Evolutionary conservation across 2,329 filamentous ascomycete genomes (phyloP), one percentile per base, ranked within the genome.

Genomic region (Cucurbitaria berberidis): DNA sequence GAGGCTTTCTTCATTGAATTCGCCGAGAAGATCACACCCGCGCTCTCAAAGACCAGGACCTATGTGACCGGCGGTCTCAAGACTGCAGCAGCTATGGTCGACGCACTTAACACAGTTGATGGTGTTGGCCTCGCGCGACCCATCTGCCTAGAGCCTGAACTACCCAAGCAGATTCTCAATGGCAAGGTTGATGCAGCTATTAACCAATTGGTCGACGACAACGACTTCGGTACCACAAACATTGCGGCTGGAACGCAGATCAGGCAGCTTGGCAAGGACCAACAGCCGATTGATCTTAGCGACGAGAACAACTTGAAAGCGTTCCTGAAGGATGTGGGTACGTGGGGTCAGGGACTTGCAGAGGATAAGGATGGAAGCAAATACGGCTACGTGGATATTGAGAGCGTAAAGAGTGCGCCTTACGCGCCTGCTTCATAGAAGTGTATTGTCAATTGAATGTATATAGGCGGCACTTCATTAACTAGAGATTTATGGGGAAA

Each of bases 1-100:
- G 84, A 86, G 62, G 79, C 82, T 1, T 86, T 85, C 76, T 87
- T 86, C 76, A 65, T 85, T 39, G 82, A 86, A 4, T 85, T 85
- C 55, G 84, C 84, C 0, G 86, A 52, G 63, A 70, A 55, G 80
- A 87, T 64, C 72, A 80, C 21, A 69, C 81, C 27, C 0, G 83
- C 80, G 60, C 78, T 77, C 1, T 86, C 82, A 51, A 80, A 82
- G 68, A 87, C 84, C 0, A 84, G 80, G 64, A 78, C 76, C 0
- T 87, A 85, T 59, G 74, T 87, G 34, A 86, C 84, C 0, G 85
- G 85, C 22, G 85, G 85, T 0, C 74, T 88, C 55, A 78, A 81
- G 48, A 81, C 81, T 1, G 80, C 77, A 0, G 74, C 72, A 18
- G 86, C 80, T 2, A 87, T 88, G 85, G 80, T 83, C 13, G 72